phyloP scores from a whole-genome alignment of 257 asterid species.

The Solanum lycopersicoides region DNA sequence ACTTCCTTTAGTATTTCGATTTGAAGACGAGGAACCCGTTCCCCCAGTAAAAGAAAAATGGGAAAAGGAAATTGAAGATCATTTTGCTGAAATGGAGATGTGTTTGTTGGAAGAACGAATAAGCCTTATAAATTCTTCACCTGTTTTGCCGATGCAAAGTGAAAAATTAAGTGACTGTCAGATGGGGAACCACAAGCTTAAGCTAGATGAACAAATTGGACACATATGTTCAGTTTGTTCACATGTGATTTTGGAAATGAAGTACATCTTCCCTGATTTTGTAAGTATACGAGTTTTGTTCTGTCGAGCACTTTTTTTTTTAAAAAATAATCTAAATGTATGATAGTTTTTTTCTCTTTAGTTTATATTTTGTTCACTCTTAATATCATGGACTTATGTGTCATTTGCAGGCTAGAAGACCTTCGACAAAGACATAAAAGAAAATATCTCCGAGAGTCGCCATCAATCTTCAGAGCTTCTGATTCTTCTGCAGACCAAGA shows the following conservation, averaged over 20 bases:
- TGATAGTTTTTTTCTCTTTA: background rate
- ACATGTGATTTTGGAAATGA: background rate
- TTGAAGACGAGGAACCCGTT: background rate
- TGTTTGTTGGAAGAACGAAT: background rate
- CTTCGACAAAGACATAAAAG: background rate
- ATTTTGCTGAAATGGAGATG: background rate
- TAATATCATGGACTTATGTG: background rate
- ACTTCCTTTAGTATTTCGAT: background rate
- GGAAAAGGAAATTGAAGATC: background rate
- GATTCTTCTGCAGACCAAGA: background rate
- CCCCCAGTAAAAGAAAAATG: background rate
- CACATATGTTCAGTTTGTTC: background rate
- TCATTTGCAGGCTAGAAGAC: background rate
- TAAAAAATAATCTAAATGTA: no score
- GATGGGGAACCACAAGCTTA: background rate
- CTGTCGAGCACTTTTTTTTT: no score
- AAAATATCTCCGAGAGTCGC: background rate
- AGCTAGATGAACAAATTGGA: background rate
- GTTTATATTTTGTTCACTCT: background rate
- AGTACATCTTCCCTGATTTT: background rate
- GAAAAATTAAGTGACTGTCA: background rate
- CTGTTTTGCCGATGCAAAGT: background rate
- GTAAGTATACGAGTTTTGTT: no score
- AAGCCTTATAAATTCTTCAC: background rate
- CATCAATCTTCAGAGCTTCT: background rate